Evolutionary conservation across 2,329 filamentous ascomycete species (phyloP).

Genomic region (Cytospora piceae): DNA sequence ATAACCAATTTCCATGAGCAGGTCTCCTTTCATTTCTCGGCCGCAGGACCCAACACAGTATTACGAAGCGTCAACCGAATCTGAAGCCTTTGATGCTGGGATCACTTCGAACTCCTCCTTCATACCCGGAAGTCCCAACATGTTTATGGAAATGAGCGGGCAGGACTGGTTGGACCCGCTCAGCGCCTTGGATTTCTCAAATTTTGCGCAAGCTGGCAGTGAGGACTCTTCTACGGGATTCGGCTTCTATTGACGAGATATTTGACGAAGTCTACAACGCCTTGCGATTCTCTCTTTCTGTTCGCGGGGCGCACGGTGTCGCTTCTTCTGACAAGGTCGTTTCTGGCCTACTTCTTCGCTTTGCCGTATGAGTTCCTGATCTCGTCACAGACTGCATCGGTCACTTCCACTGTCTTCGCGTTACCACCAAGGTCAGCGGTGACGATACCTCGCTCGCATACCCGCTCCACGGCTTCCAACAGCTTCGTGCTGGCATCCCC

Average conservation of each 20-base stretch:
- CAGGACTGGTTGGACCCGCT: constrained; percentile 32
- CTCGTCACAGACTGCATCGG: constrained; percentile 31
- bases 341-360: constrained; percentile 3
- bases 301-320: not conserved
- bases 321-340: not conserved
- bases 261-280: not conserved
- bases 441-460: constrained; percentile 51
- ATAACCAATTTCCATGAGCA: not conserved
- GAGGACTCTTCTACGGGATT: constrained; percentile 29
- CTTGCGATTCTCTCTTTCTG: not conserved
- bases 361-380: constrained; percentile 27
- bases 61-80: not conserved
- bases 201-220: constrained; percentile 31
- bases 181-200: constrained; percentile 32
- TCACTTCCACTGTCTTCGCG: constrained; percentile 34
- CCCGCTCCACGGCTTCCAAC: constrained; percentile 53
- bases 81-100: constrained; percentile 1
- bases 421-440: constrained; percentile 56
- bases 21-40: not conserved
- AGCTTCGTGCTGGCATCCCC: constrained; percentile 50
- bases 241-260: constrained; percentile 20
- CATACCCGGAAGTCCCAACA: constrained; percentile 6
- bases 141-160: constrained; percentile 6
- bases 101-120: constrained; percentile 1
- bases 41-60: not conserved